Conservation (phyloP, 352 stramenopile species). For the Phytophthora megakarya region DNA sequence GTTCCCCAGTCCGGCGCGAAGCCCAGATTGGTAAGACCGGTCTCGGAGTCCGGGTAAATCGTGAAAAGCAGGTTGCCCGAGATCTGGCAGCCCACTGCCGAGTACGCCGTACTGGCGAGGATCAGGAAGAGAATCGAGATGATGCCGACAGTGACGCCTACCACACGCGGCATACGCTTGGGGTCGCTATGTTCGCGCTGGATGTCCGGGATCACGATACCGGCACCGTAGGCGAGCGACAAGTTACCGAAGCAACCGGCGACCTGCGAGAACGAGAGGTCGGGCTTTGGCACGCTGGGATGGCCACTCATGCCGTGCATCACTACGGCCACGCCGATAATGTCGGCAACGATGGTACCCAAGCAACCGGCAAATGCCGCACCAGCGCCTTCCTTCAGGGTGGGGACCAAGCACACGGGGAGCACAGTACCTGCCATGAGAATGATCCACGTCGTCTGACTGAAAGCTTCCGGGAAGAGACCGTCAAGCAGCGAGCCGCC, state of each 20-base stretch:
- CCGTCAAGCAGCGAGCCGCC: constrained; percentile 49
- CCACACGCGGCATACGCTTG: constrained; percentile 63
- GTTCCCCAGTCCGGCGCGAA: constrained; percentile 43
- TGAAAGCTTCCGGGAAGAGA: constrained; percentile 59
- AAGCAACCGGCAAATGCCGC: constrained; percentile 59
- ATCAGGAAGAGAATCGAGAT: constrained; percentile 58
- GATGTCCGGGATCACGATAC: constrained; percentile 68
- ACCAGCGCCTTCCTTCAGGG: constrained; percentile 64
- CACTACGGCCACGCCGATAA: constrained; percentile 54
- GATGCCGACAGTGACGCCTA: constrained; percentile 55
- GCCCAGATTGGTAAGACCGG: constrained; percentile 32
- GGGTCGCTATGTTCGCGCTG: constrained; percentile 67
- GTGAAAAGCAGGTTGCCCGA: constrained; percentile 23
- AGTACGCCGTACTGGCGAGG: constrained; percentile 43
- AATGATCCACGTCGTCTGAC: constrained; percentile 60
- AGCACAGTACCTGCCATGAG: constrained; percentile 60
- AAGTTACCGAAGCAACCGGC: constrained; percentile 65
- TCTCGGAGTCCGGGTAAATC: constrained; percentile 19
- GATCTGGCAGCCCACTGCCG: constrained; percentile 36
- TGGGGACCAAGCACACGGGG: constrained; percentile 60
- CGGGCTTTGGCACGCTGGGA: constrained; percentile 44
- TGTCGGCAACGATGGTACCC: too few relatives aligned
- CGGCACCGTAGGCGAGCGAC: constrained; percentile 66
- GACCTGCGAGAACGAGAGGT: constrained; percentile 58
- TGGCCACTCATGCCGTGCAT: constrained; percentile 61